Evolutionary conservation across 768 basidiomycete genomes (phyloP), one percentile per base, ranked within the genome.

Genomic region (Xanthoconium purpureum): DNA sequence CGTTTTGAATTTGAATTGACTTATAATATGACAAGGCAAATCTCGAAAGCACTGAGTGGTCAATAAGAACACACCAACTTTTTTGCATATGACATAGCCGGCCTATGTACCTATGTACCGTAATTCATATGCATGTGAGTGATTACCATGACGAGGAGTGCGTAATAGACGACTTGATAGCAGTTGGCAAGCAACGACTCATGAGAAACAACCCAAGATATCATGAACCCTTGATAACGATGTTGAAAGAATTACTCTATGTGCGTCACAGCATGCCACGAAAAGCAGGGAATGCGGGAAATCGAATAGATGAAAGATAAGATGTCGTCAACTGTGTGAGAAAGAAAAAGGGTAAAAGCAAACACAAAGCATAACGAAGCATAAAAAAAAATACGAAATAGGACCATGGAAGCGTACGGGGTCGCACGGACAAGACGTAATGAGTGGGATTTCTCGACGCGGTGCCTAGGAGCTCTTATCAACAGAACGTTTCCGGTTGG

Each of bases 241-340:
- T 39, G 38, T 33, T 50, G 52, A 38, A 53, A 39, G 18, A 37
- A 47, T 67, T 61, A 70, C 70, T 55, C 61, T 71, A 72, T 55
- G 59, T 65, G 65, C 58, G 63, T 58, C 51, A 71, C 68, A 60
- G 56, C 62, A 63, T 67, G 52, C 61, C 47, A 70, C 38, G 15
- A 62, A 63, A 52, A 47, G 56, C 15, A 36, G 49, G 24, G 28
- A 38, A 47, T 35, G 46, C 40, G 20, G 18, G 18, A 15, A 43
- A 58, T 57, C 62, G 58, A 69, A 70, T 70, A 70, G 64, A 59
- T 71, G 71, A 70, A 56, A 52, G 67, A 72, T 69, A 71, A 70
- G 59, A 66, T 56, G 66, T 46, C 45, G 18, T 46, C 47, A 48
- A 60, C 14, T 50, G 47, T 32, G 50, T 40, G 50, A 51, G 38